These are phyloP conservation scores for Eimeria mitis DNA, from an alignment of 169 alveolate genomes.

Conservation along the genomic window DNA sequence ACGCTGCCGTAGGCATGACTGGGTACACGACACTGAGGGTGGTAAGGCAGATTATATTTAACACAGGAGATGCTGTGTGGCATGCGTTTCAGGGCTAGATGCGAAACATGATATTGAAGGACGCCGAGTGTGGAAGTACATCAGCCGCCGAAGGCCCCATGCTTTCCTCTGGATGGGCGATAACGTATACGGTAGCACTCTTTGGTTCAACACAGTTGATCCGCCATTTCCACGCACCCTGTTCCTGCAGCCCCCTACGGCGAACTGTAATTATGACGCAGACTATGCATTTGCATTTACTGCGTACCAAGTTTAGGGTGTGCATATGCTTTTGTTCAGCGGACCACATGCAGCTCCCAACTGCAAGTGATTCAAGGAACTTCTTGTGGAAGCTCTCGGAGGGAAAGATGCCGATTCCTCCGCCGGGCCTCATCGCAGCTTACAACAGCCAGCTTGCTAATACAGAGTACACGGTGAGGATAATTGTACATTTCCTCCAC, in stretches of 20 bases:
- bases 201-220: not conserved
- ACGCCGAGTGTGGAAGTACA: conserved; percentile 69
- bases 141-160: conserved; percentile 52
- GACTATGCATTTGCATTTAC: not conserved
- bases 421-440: conserved; percentile 66
- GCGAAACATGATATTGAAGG: conserved; percentile 63
- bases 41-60: not conserved
- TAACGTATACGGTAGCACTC: conserved; percentile 66
- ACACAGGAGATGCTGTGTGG: not conserved
- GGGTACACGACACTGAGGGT: not conserved
- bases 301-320: not conserved
- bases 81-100: conserved; percentile 34
- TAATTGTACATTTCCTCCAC: not conserved
- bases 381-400: conserved; percentile 65
- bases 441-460: conserved; percentile 66
- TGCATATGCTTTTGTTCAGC: conserved; percentile 28
- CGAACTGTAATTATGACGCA: not conserved
- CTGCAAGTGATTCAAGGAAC: conserved; percentile 64
- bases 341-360: conserved; percentile 73
- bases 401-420: conserved; percentile 66
- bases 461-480: conserved; percentile 42
- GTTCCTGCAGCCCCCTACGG: not conserved
- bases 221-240: not conserved
- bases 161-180: conserved; percentile 79
- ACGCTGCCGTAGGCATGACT: not conserved